Base-by-base conservation (phyloP, 2,329 filamentous ascomycete species). In the Penicillium sp. region DNA sequence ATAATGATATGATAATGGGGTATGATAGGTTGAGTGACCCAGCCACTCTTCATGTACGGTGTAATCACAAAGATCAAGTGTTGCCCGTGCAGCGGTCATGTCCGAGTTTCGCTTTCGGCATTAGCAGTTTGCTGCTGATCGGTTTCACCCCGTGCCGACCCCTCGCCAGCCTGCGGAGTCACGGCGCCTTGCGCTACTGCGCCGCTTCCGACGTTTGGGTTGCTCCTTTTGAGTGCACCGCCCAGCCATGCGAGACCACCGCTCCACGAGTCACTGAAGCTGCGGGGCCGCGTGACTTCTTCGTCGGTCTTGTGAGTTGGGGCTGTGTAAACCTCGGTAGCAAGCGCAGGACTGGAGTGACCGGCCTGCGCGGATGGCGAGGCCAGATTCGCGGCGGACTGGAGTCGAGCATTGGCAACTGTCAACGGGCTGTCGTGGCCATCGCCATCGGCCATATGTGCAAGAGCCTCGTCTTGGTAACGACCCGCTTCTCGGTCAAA, bases 201-300 rank as follows among this genome's bases (percentile, higher is more conserved):
- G 39, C 42, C 47, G 18, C 52, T 56, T 2, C 55, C 50, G 10
- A 42, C 42, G 10, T 20, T 25, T 32, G 47, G 42, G 4, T 44
- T 32, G 13, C 35, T 37, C 40, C 54, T 64, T 29, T 65, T 59
- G 12, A 71, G 52, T 18, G 64, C 61, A 25, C 63, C 66, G 6
- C 67, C 67, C 8, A 71, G 53, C 68, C 68, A 71, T 8, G 67
- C 62, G 13, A 70, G 52, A 0, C 66, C 61, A 39, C 62, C 67
- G 24, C 57, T 65, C 66, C 66, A 66, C 2, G 68, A 70, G 52
- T 71, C 68, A 47, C 68, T 71, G 9, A 71, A 54, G 45, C 68
- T 71, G 47, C 68, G 66, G 6, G 69, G 53, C 13, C 67, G 64
- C 18, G 59, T 56, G 6, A 33, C 31, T 38, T 63, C 56, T 29